Base-by-base conservation (phyloP, 108 stramenopile species). In the Nitzschia putrida region DNA sequence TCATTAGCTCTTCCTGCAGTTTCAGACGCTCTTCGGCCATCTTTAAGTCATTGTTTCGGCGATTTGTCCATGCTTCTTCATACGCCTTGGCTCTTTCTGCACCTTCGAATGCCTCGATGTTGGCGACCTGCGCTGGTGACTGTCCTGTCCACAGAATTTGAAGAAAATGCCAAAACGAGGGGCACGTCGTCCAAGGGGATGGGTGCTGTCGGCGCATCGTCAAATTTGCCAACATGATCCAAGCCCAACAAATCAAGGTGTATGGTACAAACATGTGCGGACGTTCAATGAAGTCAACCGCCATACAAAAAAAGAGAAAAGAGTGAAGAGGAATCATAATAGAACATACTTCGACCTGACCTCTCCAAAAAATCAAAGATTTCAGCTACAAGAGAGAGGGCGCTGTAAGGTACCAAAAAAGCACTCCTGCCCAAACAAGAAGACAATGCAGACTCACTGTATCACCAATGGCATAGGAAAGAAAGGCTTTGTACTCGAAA, bases 291-390 rank as follows among this genome's bases (percentile, higher is more conserved):
- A 89, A 54, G 37, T 73, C 64, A 10, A 68, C 60, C 2, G 79
- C 72, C 37, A 69, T 59, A 47, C 71, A 64, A 68, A 89, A 93
- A 7, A 83, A 61, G 11, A 89, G 56, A 1, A 83, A 71, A 11
- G 88, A 90, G 68, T 92, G 85, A 8, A 92, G 11, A 7, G 91
- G 91, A 21, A 92, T 66, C 57, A 73, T 76, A 0, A 78, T 53
- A 22, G 73, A 56, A 10, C 63, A 77, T 7, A 86, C 64, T 57
- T 88, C 73, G 34, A 92, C 83, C 63, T 89, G 88, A 40, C 83
- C 86, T 51, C 80, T 74, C 90, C 90, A 91, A 61, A 90, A 85
- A 20, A 89, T 64, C n/a, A 90, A 61, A 8, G 86, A 86, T 47
- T 29, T 24, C 18, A 47, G 14, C 47, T 49, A 18, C 14, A 49